Percentiles rank a stretch among this genome's conserved stretches.
These are phyloP conservation scores for Plectosphaerella cucumerina DNA, from an alignment of 2,329 filamentous ascomycete genomes.

Conservation along the genomic window DNA sequence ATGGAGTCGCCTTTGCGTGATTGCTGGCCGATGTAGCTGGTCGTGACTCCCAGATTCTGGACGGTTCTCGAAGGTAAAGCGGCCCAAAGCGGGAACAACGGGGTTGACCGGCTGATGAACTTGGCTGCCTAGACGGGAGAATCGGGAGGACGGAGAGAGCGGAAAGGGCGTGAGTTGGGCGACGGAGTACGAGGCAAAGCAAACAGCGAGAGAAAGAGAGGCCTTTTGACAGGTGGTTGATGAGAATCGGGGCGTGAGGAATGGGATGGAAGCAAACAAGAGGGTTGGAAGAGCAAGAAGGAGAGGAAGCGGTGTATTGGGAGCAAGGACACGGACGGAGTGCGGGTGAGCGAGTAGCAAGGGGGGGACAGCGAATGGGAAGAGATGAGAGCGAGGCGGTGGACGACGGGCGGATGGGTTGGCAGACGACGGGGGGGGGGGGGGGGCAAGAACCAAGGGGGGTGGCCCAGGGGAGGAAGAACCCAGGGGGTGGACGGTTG, in stretches of 20 bases:
- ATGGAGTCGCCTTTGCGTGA: not conserved
- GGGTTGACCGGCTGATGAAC: not conserved
- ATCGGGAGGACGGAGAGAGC: not conserved
- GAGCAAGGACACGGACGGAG: constrained; percentile 24
- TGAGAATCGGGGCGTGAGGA: constrained; percentile 10
- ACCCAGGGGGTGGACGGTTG: not conserved
- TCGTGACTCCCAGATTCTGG: not conserved
- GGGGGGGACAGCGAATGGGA: constrained; percentile 20
- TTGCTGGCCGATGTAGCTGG: not conserved
- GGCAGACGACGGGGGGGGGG: constrained; percentile 2
- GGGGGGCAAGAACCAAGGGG: too few species aligned
- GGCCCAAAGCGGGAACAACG: too few species aligned
- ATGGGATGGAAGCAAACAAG: constrained; percentile 3
- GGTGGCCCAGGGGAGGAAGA: not conserved
- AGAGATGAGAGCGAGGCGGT: constrained; percentile 16
- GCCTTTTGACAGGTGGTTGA: constrained; percentile 12
- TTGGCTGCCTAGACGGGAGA: not conserved
- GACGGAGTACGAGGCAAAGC: not conserved
- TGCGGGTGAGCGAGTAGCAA: constrained; percentile 26
- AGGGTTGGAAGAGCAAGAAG: constrained; percentile 1
- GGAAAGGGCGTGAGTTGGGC: not conserved
- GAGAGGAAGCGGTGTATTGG: constrained; percentile 16
- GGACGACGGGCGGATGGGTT: constrained; percentile 13
- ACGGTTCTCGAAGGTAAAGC: not conserved
- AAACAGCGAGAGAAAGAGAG: constrained; percentile 3